phyloP scores from a whole-genome alignment of 2,329 filamentous ascomycete genomes.

The Hymenoscyphus fraxineus region DNA sequence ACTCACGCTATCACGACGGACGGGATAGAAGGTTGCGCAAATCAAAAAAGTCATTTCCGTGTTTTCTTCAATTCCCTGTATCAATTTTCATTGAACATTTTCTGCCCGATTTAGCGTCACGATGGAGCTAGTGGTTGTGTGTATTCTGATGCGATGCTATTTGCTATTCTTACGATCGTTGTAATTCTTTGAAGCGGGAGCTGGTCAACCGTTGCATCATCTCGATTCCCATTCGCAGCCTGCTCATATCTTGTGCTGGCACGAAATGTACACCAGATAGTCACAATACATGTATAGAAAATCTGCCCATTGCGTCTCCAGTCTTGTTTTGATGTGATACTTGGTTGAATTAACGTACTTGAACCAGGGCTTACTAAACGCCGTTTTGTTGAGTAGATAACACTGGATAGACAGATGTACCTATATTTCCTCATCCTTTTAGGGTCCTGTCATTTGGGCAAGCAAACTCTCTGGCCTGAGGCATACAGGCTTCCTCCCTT shows the following conservation, averaged over 20 bases:
- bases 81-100: constrained; percentile 28
- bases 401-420: too few species aligned
- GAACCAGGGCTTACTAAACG: background rate
- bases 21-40: constrained; percentile 18
- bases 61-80: constrained; percentile 34
- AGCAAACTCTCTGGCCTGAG: background rate
- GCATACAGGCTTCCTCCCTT: background rate
- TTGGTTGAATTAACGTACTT: too few species aligned
- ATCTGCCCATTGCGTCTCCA: background rate
- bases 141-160: constrained; percentile 25
- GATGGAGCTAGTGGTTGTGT: constrained; percentile 25
- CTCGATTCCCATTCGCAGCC: constrained; percentile 16
- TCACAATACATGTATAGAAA: constrained; percentile 14
- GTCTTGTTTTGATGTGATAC: background rate
- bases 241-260: constrained; percentile 24
- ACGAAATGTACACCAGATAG: constrained; percentile 23
- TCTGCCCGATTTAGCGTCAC: constrained; percentile 36
- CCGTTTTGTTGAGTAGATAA: background rate
- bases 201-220: constrained; percentile 30
- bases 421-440: too few species aligned
- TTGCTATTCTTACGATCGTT: constrained; percentile 33
- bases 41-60: constrained; percentile 31
- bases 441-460: background rate
- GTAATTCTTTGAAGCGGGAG: constrained; percentile 34
- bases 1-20: constrained; percentile 32